Percentiles rank a stretch among this genome's conserved stretches.
Conservation (phyloP, 768 basidiomycete species). For the Trametes gibbosa region DNA sequence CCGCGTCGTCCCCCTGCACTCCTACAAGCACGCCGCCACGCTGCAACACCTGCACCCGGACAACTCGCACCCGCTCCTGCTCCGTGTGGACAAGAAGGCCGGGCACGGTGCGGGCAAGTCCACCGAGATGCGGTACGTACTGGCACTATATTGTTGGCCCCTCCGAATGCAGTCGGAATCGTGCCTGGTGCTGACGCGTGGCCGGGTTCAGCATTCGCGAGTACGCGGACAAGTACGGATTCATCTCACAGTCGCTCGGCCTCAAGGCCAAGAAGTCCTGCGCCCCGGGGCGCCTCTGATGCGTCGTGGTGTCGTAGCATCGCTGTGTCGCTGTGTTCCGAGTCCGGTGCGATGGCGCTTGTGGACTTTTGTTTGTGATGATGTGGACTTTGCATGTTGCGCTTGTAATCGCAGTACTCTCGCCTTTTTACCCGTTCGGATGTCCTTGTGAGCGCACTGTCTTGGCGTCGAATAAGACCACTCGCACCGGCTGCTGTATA, state of each 20-base stretch:
- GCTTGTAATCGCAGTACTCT: too few relatives aligned
- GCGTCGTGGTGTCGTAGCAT: too few relatives aligned
- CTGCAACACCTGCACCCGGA: slow-evolving; percentile 62
- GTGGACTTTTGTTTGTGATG: too few relatives aligned
- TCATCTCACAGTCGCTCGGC: slow-evolving; percentile 33
- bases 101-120: slow-evolving; percentile 82
- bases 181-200: too few relatives aligned
- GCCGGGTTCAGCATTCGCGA: slow-evolving; percentile 58
- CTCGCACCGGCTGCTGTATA: too few relatives aligned
- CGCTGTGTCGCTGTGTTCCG: too few relatives aligned
- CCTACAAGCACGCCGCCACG: slow-evolving; percentile 81
- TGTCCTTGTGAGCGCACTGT: too few relatives aligned
- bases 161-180: neutral
- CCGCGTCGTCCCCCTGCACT: slow-evolving; percentile 84
- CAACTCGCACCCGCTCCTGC: slow-evolving; percentile 70
- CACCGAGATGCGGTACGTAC: slow-evolving; percentile 58
- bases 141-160: neutral
- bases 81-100: slow-evolving; percentile 77
- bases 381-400: too few relatives aligned
- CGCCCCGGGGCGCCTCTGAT: too few relatives aligned
- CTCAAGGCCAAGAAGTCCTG: neutral
- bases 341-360: too few relatives aligned
- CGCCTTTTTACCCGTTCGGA: too few relatives aligned
- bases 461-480: too few relatives aligned
- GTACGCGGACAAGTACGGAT: slow-evolving; percentile 74